Base-by-base conservation (phyloP, 257 asterid species). In the Nicotiana sylvestris region DNA sequence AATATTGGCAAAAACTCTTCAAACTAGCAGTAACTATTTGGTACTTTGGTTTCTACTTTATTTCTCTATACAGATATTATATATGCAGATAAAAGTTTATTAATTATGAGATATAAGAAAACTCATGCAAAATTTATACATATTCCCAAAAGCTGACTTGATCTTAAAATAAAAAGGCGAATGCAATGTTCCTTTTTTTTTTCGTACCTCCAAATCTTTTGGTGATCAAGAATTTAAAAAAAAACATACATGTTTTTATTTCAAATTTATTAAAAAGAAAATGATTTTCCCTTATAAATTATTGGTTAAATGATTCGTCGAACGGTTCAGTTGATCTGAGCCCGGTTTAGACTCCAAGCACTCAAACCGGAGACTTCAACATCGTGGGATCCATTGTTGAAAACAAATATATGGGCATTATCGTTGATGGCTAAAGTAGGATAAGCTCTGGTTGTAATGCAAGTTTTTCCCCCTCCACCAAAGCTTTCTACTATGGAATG, bases 401-500 rank as follows among this genome's bases (percentile, higher is more conserved):
- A 87, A 27, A 82, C 82, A 78, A 83, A 80, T 1, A 79, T 79
- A 85, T 72, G 78, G 0, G 78, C 78, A 21, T 5, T 25, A 6
- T 72, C 5, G 2, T 46, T 43, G 60, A 72, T 72, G 37, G 78
- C 60, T 21, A 46, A 46, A 72, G 60, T 46, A 0, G 78, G 78
- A 72, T 72, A 72, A 29, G 78, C 90, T 82, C 90, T 88, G 2
- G 90, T 60, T 74, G 89, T 86, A 37, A 88, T 88, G 78, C 89
- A 88, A 66, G 65, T 78, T 60, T 69, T 85, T 76, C 89, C 90
- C 61, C 58, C 83, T 43, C 87, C 87, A 15, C 86, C 87, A 84
- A 81, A 88, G 58, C 90, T 88, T 43, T 87, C 90, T 29, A 87
- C 49, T 2, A 87, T 87, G 13, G 90, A 88, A 78, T 86, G 86